Evolutionary conservation across 2,329 filamentous ascomycete genomes (phyloP).

Genomic region (Fusarium sp.): DNA sequence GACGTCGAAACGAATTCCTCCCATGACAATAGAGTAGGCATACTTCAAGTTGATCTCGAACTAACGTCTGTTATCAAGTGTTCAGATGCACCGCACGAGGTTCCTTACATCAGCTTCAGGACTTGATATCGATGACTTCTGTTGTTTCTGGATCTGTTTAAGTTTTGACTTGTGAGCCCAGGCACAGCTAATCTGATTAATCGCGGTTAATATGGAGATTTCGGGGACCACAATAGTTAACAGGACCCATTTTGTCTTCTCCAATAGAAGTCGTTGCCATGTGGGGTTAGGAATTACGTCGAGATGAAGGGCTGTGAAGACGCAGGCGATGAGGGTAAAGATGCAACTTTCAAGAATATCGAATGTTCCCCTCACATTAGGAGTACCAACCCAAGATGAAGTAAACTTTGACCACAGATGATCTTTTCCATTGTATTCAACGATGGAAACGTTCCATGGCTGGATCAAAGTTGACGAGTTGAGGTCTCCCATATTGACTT

Average conservation of each 20-base stretch:
- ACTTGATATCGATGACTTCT: accelerated
- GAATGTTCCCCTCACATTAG: neutral
- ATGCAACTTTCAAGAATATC: slow-evolving; percentile 3
- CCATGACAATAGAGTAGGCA: neutral
- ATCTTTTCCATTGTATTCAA: neutral
- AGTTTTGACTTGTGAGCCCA: neutral
- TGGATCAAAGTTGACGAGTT: neutral
- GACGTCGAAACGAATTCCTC: neutral
- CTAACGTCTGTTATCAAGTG: accelerated
- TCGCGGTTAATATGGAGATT: accelerated
- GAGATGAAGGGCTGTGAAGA: neutral
- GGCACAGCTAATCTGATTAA: neutral
- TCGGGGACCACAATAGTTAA: neutral
- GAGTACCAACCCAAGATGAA: neutral
- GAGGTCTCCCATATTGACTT: neutral
- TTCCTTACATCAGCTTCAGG: neutral
- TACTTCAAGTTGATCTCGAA: neutral
- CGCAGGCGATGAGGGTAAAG: neutral
- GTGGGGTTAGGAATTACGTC: neutral
- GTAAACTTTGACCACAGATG: neutral
- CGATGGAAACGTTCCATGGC: neutral
- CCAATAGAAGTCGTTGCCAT: neutral
- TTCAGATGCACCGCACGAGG: accelerated
- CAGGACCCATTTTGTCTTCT: neutral
- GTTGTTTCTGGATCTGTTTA: neutral